These are phyloP conservation scores for Backusella australiensis DNA, from an alignment of 192 early-diverging fungal species.

Conservation along the genomic window DNA sequence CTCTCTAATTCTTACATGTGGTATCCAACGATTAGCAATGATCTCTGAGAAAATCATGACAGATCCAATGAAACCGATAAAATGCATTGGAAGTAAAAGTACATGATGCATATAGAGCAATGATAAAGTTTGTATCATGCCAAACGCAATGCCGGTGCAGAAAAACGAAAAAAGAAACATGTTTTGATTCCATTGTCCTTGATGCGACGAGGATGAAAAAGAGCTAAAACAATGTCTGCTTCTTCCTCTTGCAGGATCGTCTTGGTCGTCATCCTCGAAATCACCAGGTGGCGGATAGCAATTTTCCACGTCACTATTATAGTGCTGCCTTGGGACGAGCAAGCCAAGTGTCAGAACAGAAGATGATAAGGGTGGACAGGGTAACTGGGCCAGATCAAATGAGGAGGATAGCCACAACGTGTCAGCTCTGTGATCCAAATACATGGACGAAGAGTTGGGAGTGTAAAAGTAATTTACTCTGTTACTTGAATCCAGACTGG, in stretches of 20 bases:
- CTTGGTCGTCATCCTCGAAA: not conserved
- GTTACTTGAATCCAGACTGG: not conserved
- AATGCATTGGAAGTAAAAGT: not conserved
- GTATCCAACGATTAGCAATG: not conserved
- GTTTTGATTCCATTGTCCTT: not conserved
- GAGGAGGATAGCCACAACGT: not conserved
- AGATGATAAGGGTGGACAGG: not conserved
- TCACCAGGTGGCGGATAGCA: not conserved
- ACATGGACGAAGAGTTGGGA: not conserved
- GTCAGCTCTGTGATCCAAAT: not conserved
- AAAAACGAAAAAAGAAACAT: not conserved
- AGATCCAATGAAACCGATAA: not conserved
- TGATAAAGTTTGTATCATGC: not conserved
- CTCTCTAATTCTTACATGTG: not conserved
- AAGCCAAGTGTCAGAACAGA: not conserved
- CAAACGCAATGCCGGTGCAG: not conserved
- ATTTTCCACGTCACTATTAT: not conserved
- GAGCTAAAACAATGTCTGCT: not conserved
- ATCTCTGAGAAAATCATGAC: not conserved
- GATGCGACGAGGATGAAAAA: not conserved
- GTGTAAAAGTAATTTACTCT: not conserved
- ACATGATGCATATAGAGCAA: not conserved
- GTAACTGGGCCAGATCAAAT: not conserved
- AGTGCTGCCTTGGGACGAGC: not conserved
- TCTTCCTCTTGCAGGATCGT: not conserved